Conservation (phyloP, 2,329 filamentous ascomycete genomes). For the Tolypocladium cylindrosporum region DNA sequence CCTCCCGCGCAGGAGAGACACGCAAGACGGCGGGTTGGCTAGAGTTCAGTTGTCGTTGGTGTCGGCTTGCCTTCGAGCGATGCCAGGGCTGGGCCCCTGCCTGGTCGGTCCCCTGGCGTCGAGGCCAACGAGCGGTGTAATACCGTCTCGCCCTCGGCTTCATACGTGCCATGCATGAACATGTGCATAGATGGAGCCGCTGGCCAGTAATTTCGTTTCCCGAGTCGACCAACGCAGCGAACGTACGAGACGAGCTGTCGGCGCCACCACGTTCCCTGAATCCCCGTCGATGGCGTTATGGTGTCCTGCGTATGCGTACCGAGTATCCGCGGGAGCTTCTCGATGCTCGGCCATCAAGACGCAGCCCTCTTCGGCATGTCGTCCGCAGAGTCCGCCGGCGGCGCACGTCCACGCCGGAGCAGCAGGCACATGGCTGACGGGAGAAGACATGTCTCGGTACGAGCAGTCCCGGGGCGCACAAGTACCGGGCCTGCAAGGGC, state of each 20-base stretch:
- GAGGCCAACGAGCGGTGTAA: conserved; percentile 2
- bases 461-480: background rate
- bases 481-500: background rate
- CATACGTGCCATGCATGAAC: background rate
- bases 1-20: background rate
- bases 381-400: background rate
- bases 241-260: background rate
- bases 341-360: background rate
- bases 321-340: background rate
- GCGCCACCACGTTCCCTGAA: background rate
- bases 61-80: background rate
- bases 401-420: too few relatives aligned
- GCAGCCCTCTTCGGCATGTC: background rate
- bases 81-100: background rate
- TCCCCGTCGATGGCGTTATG: background rate
- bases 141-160: background rate
- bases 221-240: background rate
- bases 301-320: background rate
- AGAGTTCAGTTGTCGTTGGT: background rate
- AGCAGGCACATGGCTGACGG: background rate
- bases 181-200: background rate
- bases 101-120: background rate
- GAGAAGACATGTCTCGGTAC: background rate
- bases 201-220: background rate
- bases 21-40: background rate